Evolutionary conservation across 2,329 filamentous ascomycete species (phyloP), one percentile per base, ranked within the genome.

Genomic region (Aspergillus luchuensis): DNA sequence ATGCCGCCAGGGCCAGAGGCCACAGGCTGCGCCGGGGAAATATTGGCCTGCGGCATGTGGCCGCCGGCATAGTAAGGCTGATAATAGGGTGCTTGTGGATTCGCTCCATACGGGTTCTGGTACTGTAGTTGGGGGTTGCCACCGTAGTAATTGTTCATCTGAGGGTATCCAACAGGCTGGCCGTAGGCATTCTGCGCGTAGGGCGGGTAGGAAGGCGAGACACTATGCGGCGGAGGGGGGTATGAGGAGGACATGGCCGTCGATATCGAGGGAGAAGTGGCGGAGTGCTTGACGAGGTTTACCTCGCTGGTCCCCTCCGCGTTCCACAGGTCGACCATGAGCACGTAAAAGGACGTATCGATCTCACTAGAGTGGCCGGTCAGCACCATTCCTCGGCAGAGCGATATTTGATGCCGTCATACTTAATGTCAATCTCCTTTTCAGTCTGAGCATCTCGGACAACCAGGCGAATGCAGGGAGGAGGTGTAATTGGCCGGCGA

Each of bases 401-500:
- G n/a, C 17, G 25, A 13, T 10, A 17, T 17, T 17, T n/a, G 28
- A 10, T 13, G 30, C 21, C 2, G 21, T 64, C 89, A 71, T 82
- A 94, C 91, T 90, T 91, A 79, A 89, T 89, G 74, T 95, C 90
- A 47, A 96, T 85, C 74, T 96, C 92, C 71, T 91, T 88, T 21
- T 90, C 89, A 0, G 91, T 93, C 15, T 79, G 78, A 45, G 84
- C 80, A 75, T 97, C 91, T 63, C 84, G 87, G 55, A 98, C 89
- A 41, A 95, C 83, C 11, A 98, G 85, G 65, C 90, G 86, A 56
- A 98, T 90, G 76, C 94, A 97, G 3, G 95, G 94, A 21, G 95
- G 95, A 13, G 95, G 94, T 28, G 95, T 98, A 69, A 99, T 97
- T 25, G 95, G 95, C 65, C 95, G 86, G 66, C 95, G 91, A 76